Evolutionary conservation across 371 early-diverging fungal genomes (phyloP).

Genomic region (Mortierella sp.): DNA sequence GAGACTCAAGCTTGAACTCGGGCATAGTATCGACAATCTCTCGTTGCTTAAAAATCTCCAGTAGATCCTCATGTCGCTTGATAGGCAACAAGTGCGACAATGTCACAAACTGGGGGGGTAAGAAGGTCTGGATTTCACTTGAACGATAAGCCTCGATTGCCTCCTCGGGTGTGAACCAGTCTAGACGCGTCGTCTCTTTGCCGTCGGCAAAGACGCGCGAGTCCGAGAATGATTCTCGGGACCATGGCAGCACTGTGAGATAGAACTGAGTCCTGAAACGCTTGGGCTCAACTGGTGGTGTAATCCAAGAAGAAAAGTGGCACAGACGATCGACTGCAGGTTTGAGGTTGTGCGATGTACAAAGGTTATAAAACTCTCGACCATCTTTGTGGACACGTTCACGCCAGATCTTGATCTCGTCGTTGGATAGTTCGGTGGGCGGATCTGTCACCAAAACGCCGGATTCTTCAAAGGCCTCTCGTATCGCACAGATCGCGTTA

Average conservation of each 20-base stretch:
- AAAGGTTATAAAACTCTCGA: conserved; percentile 63
- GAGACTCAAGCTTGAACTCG: conserved; percentile 50
- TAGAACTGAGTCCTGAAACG: conserved; percentile 85
- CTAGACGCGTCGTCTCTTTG: conserved; percentile 68
- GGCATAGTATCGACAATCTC: conserved; percentile 59
- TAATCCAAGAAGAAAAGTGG: conserved; percentile 83
- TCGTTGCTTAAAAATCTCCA: conserved; percentile 50
- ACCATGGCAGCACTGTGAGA: conserved; percentile 64
- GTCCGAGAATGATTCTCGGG: conserved; percentile 45
- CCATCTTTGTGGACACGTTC: conserved; percentile 61
- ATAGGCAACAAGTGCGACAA: conserved; percentile 56
- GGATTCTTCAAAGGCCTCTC: conserved; percentile 88
- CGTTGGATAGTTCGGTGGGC: conserved; percentile 48
- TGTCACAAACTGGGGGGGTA: conserved; percentile 79
- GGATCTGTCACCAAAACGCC: conserved; percentile 71
- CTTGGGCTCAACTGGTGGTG: conserved; percentile 70
- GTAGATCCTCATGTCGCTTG: conserved; percentile 46
- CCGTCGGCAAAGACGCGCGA: conserved; percentile 63
- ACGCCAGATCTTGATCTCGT: conserved; percentile 60
- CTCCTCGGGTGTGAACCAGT: conserved; percentile 78
- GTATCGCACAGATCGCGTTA: conserved; percentile 76
- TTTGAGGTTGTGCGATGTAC: conserved; percentile 55
- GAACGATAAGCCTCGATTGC: conserved; percentile 59
- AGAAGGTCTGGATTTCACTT: conserved; percentile 53
- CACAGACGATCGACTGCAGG: conserved; percentile 61